Conservation (phyloP, 106 monocot genomes). For the Dendrobium huoshanense region DNA sequence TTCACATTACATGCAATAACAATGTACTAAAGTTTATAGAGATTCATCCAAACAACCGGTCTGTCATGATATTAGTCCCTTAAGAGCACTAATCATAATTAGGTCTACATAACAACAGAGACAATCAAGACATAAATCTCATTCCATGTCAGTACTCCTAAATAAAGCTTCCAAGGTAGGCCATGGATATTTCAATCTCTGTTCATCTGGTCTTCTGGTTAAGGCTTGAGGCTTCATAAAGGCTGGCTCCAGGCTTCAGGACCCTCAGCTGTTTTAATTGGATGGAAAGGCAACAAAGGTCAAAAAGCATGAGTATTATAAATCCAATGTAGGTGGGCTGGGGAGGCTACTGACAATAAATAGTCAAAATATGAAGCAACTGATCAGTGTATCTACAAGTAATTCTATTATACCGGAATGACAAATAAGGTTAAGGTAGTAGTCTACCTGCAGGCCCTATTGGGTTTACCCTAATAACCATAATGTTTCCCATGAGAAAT, state of each 20-base stretch:
- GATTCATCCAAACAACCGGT: constrained; percentile 22
- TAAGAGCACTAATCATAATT: constrained; percentile 13
- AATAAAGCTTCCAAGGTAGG: constrained; percentile 41
- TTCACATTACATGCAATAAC: background rate
- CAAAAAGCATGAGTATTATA: constrained; percentile 42
- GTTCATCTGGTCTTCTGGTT: constrained; percentile 70
- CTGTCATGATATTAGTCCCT: constrained; percentile 16
- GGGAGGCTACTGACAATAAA: constrained; percentile 27
- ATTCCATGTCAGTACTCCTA: constrained; percentile 29
- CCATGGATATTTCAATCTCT: constrained; percentile 28
- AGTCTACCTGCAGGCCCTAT: constrained; percentile 70
- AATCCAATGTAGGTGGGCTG: constrained; percentile 33
- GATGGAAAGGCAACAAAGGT: constrained; percentile 62
- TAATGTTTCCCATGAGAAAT: constrained; percentile 73
- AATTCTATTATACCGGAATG: constrained; percentile 15
- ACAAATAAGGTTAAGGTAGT: constrained; percentile 23
- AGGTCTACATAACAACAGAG: constrained; percentile 7
- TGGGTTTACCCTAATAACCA: constrained; percentile 63
- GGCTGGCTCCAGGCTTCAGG: constrained; percentile 76
- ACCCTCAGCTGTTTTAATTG: constrained; percentile 63
- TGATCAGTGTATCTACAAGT: constrained; percentile 11
- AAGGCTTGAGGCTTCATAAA: constrained; percentile 66
- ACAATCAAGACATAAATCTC: constrained; percentile 11
- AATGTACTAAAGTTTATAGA: constrained; percentile 15
- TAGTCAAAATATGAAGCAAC: constrained; percentile 10